A percentile compares a stretch with the other conserved stretches of the same genome.
phyloP scores from a whole-genome alignment of 1,139 yeast species.

The Hemisphaericaspora xylofermentans region DNA sequence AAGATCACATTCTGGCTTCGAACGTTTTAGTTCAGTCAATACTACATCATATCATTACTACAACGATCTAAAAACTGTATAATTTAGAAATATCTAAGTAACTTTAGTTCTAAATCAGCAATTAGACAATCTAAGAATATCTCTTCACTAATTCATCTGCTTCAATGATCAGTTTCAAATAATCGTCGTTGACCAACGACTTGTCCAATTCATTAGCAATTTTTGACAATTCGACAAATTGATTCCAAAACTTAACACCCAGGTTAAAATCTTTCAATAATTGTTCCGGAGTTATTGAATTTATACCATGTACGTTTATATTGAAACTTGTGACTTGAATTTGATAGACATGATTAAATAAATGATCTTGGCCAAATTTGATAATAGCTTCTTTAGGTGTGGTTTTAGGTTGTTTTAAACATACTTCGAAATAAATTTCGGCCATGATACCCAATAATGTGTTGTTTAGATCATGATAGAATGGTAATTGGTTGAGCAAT shows the following conservation, averaged over 20 bases:
- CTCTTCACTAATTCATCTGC: conserved; percentile 46
- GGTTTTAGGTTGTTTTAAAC: conserved; percentile 29
- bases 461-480: conserved; percentile 45
- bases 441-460: conserved; percentile 46
- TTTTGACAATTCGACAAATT: conserved; percentile 41
- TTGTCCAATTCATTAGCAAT: conserved; percentile 36
- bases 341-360: conserved; percentile 40
- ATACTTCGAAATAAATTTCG: conserved; percentile 43
- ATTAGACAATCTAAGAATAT: conserved; percentile 15
- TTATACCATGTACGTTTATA: conserved; percentile 44
- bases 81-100: neutral
- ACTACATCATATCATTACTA: too few relatives aligned
- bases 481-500: conserved; percentile 61
- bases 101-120: conserved; percentile 4
- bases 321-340: conserved; percentile 40
- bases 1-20: too few relatives aligned
- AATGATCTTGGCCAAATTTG: conserved; percentile 32
- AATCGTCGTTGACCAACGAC: conserved; percentile 32
- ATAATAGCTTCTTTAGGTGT: conserved; percentile 28
- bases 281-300: conserved; percentile 37
- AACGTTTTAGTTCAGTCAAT: too few relatives aligned
- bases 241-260: conserved; percentile 41
- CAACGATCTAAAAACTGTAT: neutral
- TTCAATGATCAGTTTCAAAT: conserved; percentile 31
- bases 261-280: conserved; percentile 40